These are phyloP conservation scores for Lactarius hatsudake DNA, from an alignment of 768 basidiomycete genomes.

Conservation along the genomic window DNA sequence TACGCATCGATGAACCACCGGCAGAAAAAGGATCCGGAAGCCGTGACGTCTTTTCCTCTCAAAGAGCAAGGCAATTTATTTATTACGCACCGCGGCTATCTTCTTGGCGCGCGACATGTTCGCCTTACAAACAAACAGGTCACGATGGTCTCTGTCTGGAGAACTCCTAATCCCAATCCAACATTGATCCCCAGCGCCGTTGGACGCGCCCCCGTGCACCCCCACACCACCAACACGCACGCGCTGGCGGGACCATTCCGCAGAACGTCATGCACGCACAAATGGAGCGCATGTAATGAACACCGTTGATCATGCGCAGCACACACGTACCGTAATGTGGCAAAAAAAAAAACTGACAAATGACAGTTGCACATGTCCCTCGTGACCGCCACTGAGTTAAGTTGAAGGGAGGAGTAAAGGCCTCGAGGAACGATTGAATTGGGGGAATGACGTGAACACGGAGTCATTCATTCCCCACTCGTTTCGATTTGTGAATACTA, in stretches of 20 bases:
- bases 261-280: neutral
- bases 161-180: neutral
- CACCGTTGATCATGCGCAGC: slow-evolving; percentile 1
- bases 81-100: neutral
- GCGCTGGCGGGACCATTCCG: neutral
- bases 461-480: neutral
- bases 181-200: neutral
- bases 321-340: neutral
- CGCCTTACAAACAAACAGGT: no score
- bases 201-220: neutral
- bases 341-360: neutral
- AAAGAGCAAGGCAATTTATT: neutral
- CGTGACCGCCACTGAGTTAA: neutral
- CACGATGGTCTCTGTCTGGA: neutral
- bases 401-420: neutral
- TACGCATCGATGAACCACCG: no score
- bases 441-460: neutral
- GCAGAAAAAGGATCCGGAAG: neutral
- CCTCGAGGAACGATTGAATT: neutral
- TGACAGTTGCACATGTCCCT: neutral
- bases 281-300: neutral
- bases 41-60: neutral
- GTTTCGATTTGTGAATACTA: neutral
- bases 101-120: no score
- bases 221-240: neutral